Evolutionary conservation across 1,284 basidiomycete species (phyloP).

Genomic region (Fomitopsis pinicola): DNA sequence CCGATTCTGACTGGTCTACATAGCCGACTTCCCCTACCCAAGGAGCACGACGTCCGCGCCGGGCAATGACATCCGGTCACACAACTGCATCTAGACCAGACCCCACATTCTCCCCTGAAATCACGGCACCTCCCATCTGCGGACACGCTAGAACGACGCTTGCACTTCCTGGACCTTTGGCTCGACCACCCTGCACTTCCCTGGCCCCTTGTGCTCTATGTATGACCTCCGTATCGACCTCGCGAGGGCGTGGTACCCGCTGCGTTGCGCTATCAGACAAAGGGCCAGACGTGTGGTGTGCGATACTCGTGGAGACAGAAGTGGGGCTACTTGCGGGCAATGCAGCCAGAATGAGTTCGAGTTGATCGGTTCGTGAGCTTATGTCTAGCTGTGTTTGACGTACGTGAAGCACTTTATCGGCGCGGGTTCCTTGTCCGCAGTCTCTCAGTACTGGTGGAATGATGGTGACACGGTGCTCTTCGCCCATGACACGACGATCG

Average conservation of each 20-base stretch:
- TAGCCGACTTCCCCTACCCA: slow-evolving; percentile 39
- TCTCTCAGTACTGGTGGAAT: too few species aligned
- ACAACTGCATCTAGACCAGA: slow-evolving; percentile 48
- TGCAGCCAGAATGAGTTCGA: too few species aligned
- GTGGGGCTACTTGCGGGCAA: too few species aligned
- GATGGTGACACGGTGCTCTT: slow-evolving; percentile 46
- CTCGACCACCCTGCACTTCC: slow-evolving; percentile 57
- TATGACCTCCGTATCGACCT: slow-evolving; percentile 49
- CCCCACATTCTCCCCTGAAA: slow-evolving; percentile 39
- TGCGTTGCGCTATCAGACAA: slow-evolving; percentile 1
- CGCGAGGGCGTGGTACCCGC: slow-evolving; percentile 42
- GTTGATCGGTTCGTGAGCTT: too few species aligned
- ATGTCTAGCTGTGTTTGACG: too few species aligned
- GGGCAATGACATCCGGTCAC: slow-evolving; percentile 42
- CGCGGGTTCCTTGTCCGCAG: too few species aligned
- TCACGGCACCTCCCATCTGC: slow-evolving; percentile 13
- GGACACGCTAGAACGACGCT: slow-evolving; percentile 30
- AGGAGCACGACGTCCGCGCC: slow-evolving; percentile 30
- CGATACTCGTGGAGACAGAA: too few species aligned
- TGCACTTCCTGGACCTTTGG: slow-evolving; percentile 50
- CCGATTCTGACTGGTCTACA: neutral
- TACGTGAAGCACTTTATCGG: too few species aligned
- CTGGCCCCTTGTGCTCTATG: slow-evolving; percentile 45
- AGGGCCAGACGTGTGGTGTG: too few species aligned
- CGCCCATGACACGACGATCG: slow-evolving; percentile 59